Conservation (phyloP, 2,329 filamentous ascomycete genomes). For the Penicillium occitanis region DNA sequence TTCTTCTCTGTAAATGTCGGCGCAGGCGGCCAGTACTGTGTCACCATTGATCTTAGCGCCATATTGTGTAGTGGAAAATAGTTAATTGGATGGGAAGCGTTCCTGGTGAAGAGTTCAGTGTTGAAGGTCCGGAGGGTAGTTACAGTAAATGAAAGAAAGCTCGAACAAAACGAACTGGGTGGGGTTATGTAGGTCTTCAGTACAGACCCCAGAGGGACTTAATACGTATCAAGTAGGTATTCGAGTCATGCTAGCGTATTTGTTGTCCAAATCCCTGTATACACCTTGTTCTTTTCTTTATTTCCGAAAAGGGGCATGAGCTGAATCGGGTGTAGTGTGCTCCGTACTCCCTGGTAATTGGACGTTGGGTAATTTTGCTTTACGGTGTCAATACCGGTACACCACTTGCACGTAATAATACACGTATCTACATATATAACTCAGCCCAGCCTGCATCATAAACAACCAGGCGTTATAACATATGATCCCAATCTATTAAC, state of each 20-base stretch:
- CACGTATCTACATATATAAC: not conserved
- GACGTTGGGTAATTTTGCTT: not conserved
- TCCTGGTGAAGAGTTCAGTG: not conserved
- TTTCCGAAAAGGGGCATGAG: not conserved
- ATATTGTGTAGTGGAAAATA: not conserved
- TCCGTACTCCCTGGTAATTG: not conserved
- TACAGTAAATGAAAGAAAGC: not conserved
- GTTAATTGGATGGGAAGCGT: not conserved
- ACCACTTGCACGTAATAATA: not conserved
- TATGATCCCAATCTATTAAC: not conserved
- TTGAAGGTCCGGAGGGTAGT: not conserved
- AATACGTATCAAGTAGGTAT: not conserved
- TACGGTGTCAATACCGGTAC: not conserved
- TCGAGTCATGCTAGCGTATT: not conserved
- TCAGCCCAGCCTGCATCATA: not conserved
- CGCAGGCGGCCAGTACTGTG: conserved; percentile 26
- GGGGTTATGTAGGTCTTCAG: not conserved
- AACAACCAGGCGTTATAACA: not conserved
- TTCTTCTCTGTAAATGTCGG: conserved; percentile 27
- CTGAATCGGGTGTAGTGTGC: not conserved
- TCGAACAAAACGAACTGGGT: not conserved
- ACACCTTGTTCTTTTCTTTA: not conserved
- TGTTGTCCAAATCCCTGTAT: not conserved
- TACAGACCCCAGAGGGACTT: not conserved
- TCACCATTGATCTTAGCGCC: conserved; percentile 5